Base-by-base conservation (phyloP, 1,139 yeast species). In the Zhuliangozyma blackwelliae region DNA sequence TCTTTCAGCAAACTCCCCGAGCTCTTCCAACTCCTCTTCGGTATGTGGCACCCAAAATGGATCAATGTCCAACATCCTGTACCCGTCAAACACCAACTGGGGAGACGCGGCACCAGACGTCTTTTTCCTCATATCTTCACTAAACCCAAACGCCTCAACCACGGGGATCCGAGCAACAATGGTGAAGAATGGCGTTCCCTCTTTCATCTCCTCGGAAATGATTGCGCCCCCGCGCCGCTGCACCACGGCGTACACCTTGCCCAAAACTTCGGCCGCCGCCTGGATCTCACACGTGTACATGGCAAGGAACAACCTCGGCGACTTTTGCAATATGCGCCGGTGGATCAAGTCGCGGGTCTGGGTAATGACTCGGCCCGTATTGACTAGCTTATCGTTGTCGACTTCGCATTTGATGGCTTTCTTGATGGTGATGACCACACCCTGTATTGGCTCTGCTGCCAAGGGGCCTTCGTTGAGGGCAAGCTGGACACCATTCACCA, bases 21-120 rank as follows among this genome's bases (percentile, higher is more conserved):
- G 67, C 42, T 89, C 95, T 55, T 92, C 98, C 34, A 92, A 63
- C 56, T 94, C 98, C 57, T 89, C 97, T 51, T 87, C 97, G 0
- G 98, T 94, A 6, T 92, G 87, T n/a, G 99, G 98, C 10, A 92
- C 96, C 99, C 99, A 94, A 70, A 84, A 94, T 29, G 99, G 99
- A 65, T 94, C 97, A 47, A 85, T 77, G 44, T 88, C 95, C 36
- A 90, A 75, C 45, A 82, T 67, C 51, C 89, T 95, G 57, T 76
- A 94, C 2, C 98, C 98, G 32, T 84, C 77, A 54, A 92, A 92
- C 6, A 90, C 87, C 41, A 94, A 70, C 59, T 92, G 98, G 0
- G 98, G 98, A 53, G 88, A 85, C 3, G 98, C 98, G 5, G 97
- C 95, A 38, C 99, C 99, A 1, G 96, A 86, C 0, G 98, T 90